Evolutionary conservation across 1,139 yeast genomes (phyloP).

Genomic region (Pichia kudriavzevii): DNA sequence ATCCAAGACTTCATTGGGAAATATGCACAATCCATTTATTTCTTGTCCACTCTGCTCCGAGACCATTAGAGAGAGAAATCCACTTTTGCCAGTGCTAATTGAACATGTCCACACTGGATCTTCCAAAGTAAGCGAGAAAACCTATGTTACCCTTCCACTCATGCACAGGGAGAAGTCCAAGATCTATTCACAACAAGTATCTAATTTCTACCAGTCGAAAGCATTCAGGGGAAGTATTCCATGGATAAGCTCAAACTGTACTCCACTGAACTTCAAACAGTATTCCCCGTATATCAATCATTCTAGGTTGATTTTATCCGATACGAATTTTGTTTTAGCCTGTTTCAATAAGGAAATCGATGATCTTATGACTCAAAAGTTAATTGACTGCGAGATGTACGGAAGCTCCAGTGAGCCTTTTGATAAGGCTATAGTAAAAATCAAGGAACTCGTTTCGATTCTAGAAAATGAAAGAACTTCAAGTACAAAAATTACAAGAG

Average conservation of each 20-base stretch:
- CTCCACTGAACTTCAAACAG: conserved; percentile 19
- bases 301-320: conserved; percentile 61
- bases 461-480: conserved; percentile 13
- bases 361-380: conserved; percentile 39
- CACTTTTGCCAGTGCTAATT: conserved; percentile 64
- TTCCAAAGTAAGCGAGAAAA: conserved; percentile 45
- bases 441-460: conserved; percentile 37
- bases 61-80: conserved; percentile 45
- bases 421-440: conserved; percentile 48
- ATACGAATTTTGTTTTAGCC: conserved; percentile 41
- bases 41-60: conserved; percentile 80
- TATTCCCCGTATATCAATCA: conserved; percentile 33
- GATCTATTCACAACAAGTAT: conserved; percentile 56
- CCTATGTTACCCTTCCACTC: conserved; percentile 54
- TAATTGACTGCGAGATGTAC: conserved; percentile 51
- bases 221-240: conserved; percentile 33
- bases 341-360: conserved; percentile 53
- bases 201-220: conserved; percentile 15
- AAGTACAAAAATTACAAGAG: background rate
- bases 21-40: conserved; percentile 12
- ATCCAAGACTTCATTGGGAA: conserved; percentile 11
- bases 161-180: conserved; percentile 64
- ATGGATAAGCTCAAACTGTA: conserved; percentile 28
- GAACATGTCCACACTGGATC: conserved; percentile 46
- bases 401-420: conserved; percentile 55